Percentiles rank a stretch among this genome's conserved stretches.
These are phyloP conservation scores for Ogataea neopini DNA, from an alignment of 805 yeast genomes.

Conservation along the genomic window DNA sequence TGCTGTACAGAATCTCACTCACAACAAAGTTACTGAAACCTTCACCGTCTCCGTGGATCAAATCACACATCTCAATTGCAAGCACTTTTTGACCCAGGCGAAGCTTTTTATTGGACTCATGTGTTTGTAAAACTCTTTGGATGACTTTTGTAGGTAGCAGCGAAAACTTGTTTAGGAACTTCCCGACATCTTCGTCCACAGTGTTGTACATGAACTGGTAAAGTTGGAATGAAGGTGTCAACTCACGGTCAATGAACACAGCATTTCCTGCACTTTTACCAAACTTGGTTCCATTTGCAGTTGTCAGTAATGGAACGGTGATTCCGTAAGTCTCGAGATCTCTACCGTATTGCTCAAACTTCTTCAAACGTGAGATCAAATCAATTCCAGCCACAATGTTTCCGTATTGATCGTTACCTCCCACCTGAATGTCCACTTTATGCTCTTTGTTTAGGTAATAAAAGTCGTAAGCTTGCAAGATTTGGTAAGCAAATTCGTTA, in stretches of 20 bases:
- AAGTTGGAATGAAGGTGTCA: constrained; percentile 78
- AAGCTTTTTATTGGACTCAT: constrained; percentile 56
- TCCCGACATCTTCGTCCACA: constrained; percentile 72
- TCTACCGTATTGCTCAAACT: constrained; percentile 17
- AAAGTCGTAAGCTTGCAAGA: constrained; percentile 92
- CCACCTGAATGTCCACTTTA: constrained; percentile 74
- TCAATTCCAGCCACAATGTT: constrained; percentile 96
- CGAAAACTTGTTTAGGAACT: constrained; percentile 74
- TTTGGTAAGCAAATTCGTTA: constrained; percentile 91
- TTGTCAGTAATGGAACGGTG: constrained; percentile 87
- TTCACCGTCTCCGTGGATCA: constrained; percentile 80
- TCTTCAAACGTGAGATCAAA: constrained; percentile 61
- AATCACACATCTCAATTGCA: constrained; percentile 83
- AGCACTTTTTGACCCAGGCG: constrained; percentile 74
- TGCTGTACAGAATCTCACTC: constrained; percentile 60
- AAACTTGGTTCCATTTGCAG: constrained; percentile 88
- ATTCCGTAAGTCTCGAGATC: constrained; percentile 58
- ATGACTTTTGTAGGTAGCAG: constrained; percentile 68
- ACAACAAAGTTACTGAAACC: constrained; percentile 68
- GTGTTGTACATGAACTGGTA: constrained; percentile 84
- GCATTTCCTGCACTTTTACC: constrained; percentile 99
- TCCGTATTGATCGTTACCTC: constrained; percentile 99
- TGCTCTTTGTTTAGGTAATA: constrained; percentile 68
- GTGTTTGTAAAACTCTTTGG: constrained; percentile 51
- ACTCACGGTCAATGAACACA: constrained; percentile 71